These are phyloP conservation scores for Psilocybe azurescens DNA, from an alignment of 768 basidiomycete species.

Conservation along the genomic window DNA sequence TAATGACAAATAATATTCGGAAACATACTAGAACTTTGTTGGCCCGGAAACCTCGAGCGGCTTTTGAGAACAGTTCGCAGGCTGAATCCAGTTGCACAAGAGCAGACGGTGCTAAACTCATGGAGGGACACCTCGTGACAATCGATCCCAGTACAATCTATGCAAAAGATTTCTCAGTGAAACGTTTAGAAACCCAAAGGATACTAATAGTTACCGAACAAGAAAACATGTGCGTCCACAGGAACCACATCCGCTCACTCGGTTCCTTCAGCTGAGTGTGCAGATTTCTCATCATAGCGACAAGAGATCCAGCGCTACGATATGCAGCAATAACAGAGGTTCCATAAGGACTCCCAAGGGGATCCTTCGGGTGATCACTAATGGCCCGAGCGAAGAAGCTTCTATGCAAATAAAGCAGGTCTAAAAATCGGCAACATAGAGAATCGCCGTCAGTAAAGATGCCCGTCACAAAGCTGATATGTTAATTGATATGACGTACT, in stretches of 20 bases:
- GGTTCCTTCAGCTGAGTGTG: constrained; percentile 67
- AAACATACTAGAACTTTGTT: constrained; percentile 63
- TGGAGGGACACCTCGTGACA: constrained; percentile 79
- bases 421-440: constrained; percentile 36
- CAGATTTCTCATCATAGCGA: constrained; percentile 73
- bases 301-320: constrained; percentile 72
- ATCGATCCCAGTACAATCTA: constrained; percentile 78
- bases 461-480: neutral
- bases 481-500: constrained; percentile 47
- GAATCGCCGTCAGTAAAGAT: constrained; percentile 15
- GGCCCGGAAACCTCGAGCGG: constrained; percentile 68
- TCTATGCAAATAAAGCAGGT: constrained; percentile 72
- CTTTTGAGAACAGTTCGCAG: constrained; percentile 74
- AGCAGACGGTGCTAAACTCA: constrained; percentile 78
- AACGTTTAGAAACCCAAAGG: neutral
- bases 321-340: constrained; percentile 78
- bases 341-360: constrained; percentile 73
- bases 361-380: constrained; percentile 76
- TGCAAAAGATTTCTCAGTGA: constrained; percentile 2
- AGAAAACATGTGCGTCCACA: constrained; percentile 69
- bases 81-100: constrained; percentile 77
- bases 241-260: constrained; percentile 69
- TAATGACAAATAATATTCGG: neutral
- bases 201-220: constrained; percentile 54
- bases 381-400: constrained; percentile 78